Evolutionary conservation across 2,329 filamentous ascomycete species (phyloP).

Genomic region (Cladorrhinum sp.): DNA sequence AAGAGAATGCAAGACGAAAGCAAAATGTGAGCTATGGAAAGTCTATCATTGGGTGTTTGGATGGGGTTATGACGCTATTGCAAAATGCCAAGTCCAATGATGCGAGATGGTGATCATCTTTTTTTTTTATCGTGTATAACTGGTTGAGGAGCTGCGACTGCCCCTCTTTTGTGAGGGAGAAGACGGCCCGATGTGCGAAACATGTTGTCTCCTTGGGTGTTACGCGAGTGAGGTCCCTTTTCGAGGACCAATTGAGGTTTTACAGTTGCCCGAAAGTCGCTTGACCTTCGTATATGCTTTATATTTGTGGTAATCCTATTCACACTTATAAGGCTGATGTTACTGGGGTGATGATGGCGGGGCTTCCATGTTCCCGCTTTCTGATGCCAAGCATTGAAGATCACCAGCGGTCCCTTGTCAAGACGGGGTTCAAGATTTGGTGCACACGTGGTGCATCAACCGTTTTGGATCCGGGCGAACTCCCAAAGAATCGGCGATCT

Average conservation of each 20-base stretch:
- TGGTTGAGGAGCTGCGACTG: not conserved
- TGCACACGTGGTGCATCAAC: too few relatives aligned
- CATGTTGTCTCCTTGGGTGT: not conserved
- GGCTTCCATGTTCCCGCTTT: not conserved
- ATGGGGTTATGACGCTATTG: not conserved
- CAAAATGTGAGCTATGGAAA: not conserved
- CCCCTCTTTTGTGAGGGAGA: not conserved
- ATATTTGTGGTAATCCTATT: too few relatives aligned
- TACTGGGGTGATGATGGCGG: not conserved
- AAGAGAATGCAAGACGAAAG: not conserved
- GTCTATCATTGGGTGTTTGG: not conserved
- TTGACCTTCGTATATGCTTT: too few relatives aligned
- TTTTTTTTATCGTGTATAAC: not conserved
- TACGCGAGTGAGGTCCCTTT: not conserved
- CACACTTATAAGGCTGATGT: not conserved
- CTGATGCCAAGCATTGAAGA: not conserved
- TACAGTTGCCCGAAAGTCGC: too few relatives aligned
- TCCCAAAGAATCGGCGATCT: too few relatives aligned
- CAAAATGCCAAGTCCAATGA: constrained; percentile 3
- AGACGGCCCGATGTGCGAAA: not conserved
- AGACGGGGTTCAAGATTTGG: too few relatives aligned
- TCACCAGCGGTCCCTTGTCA: not conserved
- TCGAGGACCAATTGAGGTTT: not conserved
- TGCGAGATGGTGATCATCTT: not conserved
- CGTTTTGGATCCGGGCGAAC: too few relatives aligned